Evolutionary conservation across 2,329 filamentous ascomycete genomes (phyloP), one percentile per base, ranked within the genome.

Genomic region (Talaromyces islandicus): DNA sequence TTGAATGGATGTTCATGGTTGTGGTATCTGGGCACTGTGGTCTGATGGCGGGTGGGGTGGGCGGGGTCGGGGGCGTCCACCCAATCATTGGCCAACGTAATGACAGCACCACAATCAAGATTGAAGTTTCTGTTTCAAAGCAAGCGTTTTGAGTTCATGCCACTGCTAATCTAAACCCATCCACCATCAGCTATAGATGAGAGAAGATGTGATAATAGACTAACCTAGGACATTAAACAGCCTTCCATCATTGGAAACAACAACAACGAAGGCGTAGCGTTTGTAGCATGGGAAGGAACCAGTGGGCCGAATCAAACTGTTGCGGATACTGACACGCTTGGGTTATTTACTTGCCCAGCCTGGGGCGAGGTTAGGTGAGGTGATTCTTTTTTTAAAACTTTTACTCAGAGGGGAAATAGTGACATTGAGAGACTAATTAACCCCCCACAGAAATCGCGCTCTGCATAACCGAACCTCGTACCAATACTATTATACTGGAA

Each of bases 401-500:
- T 17, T 35, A 5, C 32, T 35, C 32, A 35, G 17, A 38, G 7
- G 17, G 17, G 0, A 4, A 7, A n/a, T 5, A 6, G 12, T 17
- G 14, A 7, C 7, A 38, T 38, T 6, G 6, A 38, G 17, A n/a
- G 35, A 38, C 35, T 38, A 9, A 38, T 38, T n/a, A n/a, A n/a
- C n/a, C n/a, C n/a, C n/a, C n/a, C 11, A 38, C 9, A 38, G 35
- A 38, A 67, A 65, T 55, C 71, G 63, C 54, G 71, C 67, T 64
- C 64, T 56, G 12, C 61, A 65, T 29, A 69, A 68, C 17, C 62
- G 68, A 0, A 66, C 69, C 1, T 75, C 75, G 5, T 78, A 72
- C 64, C 71, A 75, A 19, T 78, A 74, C 62, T 65, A 71, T 48
- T 77, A 77, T 59, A 68, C 70, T 4, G 76, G 75, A 24, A 73